Evolutionary conservation across 148 eudicot species (phyloP).

Genomic region (Vaccinium vitisidaea): DNA sequence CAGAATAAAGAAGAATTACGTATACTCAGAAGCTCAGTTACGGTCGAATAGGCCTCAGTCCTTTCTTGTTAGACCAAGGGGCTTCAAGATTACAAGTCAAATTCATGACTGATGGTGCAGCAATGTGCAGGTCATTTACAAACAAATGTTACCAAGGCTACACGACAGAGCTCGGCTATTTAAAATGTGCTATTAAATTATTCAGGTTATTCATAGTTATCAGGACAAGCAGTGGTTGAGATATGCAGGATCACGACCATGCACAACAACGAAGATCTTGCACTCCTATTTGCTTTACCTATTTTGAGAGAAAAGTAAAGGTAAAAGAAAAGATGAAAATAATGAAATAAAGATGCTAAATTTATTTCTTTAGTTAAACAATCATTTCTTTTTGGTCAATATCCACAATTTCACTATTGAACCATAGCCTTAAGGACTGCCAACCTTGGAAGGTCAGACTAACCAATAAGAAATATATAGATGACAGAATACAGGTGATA

Average conservation of each 20-base stretch:
- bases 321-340: background rate
- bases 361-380: background rate
- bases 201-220: background rate
- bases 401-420: background rate
- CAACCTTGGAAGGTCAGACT: background rate
- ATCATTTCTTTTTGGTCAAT: background rate
- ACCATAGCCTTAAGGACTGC: background rate
- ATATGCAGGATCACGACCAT: background rate
- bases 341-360: background rate
- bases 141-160: background rate
- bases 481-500: background rate
- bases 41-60: background rate
- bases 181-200: background rate
- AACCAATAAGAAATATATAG: background rate
- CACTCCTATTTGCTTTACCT: background rate
- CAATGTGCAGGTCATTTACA: background rate
- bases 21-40: background rate
- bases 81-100: background rate
- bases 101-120: background rate
- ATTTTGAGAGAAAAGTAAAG: background rate
- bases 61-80: background rate
- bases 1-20: background rate
- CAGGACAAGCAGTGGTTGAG: background rate
- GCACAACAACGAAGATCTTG: background rate
- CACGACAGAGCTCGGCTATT: background rate